Evolutionary conservation across 1,139 yeast genomes (phyloP).

Genomic region (Geotrichum candidum): DNA sequence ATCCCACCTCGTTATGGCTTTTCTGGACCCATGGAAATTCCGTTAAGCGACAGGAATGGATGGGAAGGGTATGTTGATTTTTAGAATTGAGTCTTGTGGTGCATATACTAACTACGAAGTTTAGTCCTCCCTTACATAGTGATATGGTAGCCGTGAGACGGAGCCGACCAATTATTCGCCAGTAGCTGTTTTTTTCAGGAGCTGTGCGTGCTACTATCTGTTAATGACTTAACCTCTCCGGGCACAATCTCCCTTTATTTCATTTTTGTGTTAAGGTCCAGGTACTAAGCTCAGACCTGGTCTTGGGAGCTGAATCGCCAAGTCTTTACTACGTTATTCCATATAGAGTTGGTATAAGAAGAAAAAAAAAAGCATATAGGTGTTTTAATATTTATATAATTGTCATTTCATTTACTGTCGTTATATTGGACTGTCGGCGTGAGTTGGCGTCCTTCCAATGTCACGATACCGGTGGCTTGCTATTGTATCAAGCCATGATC

Average conservation of each 20-base stretch:
- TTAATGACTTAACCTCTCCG: background rate
- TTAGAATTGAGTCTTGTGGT: background rate
- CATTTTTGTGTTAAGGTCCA: background rate
- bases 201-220: background rate
- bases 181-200: background rate
- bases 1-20: background rate
- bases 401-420: background rate
- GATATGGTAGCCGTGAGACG: constrained; percentile 7
- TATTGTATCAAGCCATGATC: background rate
- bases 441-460: background rate
- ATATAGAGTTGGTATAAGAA: too few species aligned
- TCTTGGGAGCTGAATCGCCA: background rate
- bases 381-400: background rate
- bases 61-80: constrained; percentile 9
- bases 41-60: background rate
- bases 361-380: background rate
- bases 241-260: background rate
- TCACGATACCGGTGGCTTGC: background rate
- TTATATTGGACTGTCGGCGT: background rate
- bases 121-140: constrained; percentile 4
- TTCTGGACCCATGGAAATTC: background rate
- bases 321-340: too few species aligned
- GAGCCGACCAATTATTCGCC: constrained; percentile 12
- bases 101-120: background rate
- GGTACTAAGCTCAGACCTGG: background rate